Evolutionary conservation across 805 yeast species (phyloP), one percentile per base, ranked within the genome.

Genomic region (Saccharomycopsis babjevae): DNA sequence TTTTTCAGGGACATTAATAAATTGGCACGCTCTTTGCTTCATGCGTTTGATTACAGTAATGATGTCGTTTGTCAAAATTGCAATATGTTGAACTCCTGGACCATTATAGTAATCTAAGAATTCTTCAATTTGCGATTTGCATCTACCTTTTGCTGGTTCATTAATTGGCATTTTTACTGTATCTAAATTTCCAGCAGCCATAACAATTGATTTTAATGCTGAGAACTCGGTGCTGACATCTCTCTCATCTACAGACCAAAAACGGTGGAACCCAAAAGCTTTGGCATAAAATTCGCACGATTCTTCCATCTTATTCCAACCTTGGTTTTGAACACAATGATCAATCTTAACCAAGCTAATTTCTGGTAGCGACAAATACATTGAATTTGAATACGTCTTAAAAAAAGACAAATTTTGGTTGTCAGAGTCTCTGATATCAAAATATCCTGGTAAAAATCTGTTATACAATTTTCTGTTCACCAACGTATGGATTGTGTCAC

Each of bases 1-100:
- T 5, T 70, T 65, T 0, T 70, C 71, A 0, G 89, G 83, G 15
- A 86, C 84, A 3, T 72, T 61, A 62, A 89, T 86, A 71, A 90
- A 89, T 66, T 83, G 84, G 15, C 83, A 80, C 3, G 96, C 96
- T 57, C 89, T 75, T n/a, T 70, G 61, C 50, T 73, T 76, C 78
- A 90, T 72, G 13, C 76, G 72, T 1, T 69, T 63, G 15, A 89
- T 85, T 0, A 90, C 76, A 1, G 69, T 68, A 22, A 88, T 66
- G 46, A 89, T 89, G 70, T 87, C 77, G 32, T 75, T 71, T 0
- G 93, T 88, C 57, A 75, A 72, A 28, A 89, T 70, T 0, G 96
- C 96, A 67, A 89, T 75, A 68, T 89, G 96, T 72, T 89, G 96
- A 40, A 90, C 81, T 3, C 96, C 96, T 0, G 96, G 87, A 0